Evolutionary conservation across 2,329 filamentous ascomycete species (phyloP), one percentile per base, ranked within the genome.

Genomic region (Pseudogymnoascus sp.): DNA sequence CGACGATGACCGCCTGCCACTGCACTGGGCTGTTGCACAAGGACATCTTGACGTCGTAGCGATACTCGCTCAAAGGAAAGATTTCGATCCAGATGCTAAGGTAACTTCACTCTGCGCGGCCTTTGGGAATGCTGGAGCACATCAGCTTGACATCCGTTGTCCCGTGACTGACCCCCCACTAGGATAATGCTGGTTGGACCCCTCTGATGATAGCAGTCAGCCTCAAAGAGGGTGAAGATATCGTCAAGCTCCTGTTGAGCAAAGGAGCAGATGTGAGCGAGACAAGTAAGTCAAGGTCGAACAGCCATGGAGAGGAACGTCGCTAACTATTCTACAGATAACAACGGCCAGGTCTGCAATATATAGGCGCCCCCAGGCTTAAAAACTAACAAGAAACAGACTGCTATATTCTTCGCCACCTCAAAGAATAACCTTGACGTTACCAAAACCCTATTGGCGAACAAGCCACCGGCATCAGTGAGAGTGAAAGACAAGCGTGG

Each of bases 11-110:
- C 90, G 95, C 51, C 84, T 96, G 39, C 88, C 95, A 2, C 86
- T 97, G 64, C 95, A 99, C 80, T 99, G 95, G 95, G 93, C 95
- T 0, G 85, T 86, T 1, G 95, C 93, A 21, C 89, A 90, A 75
- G 96, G 95, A 73, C 87, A 86, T 68, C 77, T 88, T 5, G 83
- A 87, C 23, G 91, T 97, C 65, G 86, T 90, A 16, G 80, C 88
- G 60, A 74, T 93, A 18, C 80, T 97, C 3, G 82, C 89, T 1
- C 82, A 89, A 63, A 80, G 81, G 66, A 87, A 87, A 70, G 81
- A 81, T 65, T 96, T 97, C 72, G 91, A 97, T 73, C 84, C 90
- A 0, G 93, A 97, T 75, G 87, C 87, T 16, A 85, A 91, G 77
- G 89, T 91, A 73, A 31, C 69, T 63, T 26, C n/a, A 47, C 57